Evolutionary conservation across 148 eudicot species (phyloP).

Genomic region (Dianthus caryophyllus): DNA sequence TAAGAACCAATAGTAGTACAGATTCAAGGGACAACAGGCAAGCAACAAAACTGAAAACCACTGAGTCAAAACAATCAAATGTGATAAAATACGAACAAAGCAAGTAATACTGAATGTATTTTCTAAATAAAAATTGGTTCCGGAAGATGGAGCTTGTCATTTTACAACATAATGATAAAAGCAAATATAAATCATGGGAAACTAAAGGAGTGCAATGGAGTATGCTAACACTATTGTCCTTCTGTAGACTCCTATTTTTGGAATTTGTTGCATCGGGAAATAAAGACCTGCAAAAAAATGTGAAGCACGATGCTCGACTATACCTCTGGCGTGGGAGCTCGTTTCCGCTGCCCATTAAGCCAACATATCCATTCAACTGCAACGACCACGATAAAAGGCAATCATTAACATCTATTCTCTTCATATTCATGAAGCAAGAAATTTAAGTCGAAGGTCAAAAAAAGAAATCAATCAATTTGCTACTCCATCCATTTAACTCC

Average conservation of each 20-base stretch:
- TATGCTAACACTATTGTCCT: background rate
- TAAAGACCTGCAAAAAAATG: conserved; percentile 1
- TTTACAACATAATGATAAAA: background rate
- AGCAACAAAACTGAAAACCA: background rate
- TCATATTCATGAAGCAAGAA: background rate
- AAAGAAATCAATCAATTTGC: too few species aligned
- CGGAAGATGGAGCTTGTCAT: background rate
- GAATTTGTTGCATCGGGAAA: background rate
- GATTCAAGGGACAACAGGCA: background rate
- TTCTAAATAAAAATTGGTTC: background rate
- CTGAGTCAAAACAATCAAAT: conserved; percentile 1
- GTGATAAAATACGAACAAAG: background rate
- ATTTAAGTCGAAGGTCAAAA: too few species aligned
- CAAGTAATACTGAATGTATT: background rate
- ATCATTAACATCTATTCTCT: conserved; percentile 1
- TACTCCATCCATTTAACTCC: too few species aligned
- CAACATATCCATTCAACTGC: conserved; percentile 99
- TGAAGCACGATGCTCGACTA: conserved; percentile 9
- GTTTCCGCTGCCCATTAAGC: conserved; percentile 94
- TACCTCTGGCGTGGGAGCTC: conserved; percentile 91
- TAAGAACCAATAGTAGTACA: conserved; percentile 1
- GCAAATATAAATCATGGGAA: background rate
- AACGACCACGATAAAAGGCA: conserved; percentile 16
- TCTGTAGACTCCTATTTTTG: background rate
- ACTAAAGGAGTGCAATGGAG: conserved; percentile 1